phyloP scores from a whole-genome alignment of 352 stramenopile species.

The Phytopythium montanum region DNA sequence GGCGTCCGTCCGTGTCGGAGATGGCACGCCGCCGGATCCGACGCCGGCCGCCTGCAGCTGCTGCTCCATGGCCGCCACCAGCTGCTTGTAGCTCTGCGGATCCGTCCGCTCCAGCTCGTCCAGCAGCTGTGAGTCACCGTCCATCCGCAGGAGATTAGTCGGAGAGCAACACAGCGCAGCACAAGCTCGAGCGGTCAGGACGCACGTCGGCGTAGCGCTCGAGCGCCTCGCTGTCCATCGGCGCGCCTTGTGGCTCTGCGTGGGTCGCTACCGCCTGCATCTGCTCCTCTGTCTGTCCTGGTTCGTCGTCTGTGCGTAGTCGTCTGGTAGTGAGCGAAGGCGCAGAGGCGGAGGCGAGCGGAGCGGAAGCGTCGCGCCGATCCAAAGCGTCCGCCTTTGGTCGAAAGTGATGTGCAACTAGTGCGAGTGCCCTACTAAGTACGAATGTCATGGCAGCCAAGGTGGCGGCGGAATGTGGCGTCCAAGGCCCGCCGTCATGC shows the following conservation, averaged over 20 bases:
- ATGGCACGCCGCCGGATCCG: neutral
- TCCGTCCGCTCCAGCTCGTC: slow-evolving; percentile 71
- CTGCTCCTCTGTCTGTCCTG: neutral
- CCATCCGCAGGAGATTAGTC: slow-evolving; percentile 12
- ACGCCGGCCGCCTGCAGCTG: slow-evolving; percentile 37
- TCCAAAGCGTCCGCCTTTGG: neutral
- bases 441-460: no score
- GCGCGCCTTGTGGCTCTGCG: slow-evolving; percentile 5
- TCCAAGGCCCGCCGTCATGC: neutral
- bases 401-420: neutral
- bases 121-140: slow-evolving; percentile 41
- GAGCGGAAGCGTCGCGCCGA: slow-evolving; percentile 3
- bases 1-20: slow-evolving; percentile 7
- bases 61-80: slow-evolving; percentile 64
- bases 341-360: neutral
- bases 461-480: no score
- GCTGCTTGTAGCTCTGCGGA: slow-evolving; percentile 53
- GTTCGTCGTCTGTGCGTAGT: neutral
- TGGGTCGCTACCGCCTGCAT: neutral
- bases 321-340: neutral
- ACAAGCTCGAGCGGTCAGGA: neutral
- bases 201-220: slow-evolving; percentile 74
- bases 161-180: neutral
- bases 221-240: slow-evolving; percentile 60
- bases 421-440: neutral